These are phyloP conservation scores for Pseudozyma pruni DNA, from an alignment of 1,284 basidiomycete genomes.

Conservation along the genomic window DNA sequence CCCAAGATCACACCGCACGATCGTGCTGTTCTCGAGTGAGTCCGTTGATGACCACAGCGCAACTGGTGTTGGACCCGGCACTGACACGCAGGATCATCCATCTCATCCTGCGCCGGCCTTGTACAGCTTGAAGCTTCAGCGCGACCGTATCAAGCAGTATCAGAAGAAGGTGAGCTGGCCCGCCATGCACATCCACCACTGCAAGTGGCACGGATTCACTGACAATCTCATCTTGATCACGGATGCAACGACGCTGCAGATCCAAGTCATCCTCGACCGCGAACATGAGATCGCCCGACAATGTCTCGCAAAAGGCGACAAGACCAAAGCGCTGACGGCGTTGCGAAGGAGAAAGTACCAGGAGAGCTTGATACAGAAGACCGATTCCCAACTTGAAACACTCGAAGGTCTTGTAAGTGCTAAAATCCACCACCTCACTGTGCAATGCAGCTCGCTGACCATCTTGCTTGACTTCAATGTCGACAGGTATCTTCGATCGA, in stretches of 20 bases:
- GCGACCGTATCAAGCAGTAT: constrained; percentile 94
- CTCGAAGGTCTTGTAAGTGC: constrained; percentile 86
- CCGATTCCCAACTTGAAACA: constrained; percentile 87
- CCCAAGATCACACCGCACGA: constrained; percentile 90
- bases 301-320: constrained; percentile 82
- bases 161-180: constrained; percentile 81
- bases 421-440: background rate
- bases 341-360: constrained; percentile 92
- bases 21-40: constrained; percentile 90
- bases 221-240: background rate
- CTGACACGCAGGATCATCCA: background rate
- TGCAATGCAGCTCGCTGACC: background rate
- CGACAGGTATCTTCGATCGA: constrained; percentile 90
- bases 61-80: background rate
- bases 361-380: constrained; percentile 84
- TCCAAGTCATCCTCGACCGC: constrained; percentile 84
- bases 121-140: constrained; percentile 86
- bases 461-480: background rate
- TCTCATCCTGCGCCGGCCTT: background rate
- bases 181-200: too few species aligned
- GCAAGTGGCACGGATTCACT: background rate
- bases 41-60: too few species aligned
- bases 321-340: constrained; percentile 85
- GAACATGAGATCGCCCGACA: constrained; percentile 89
- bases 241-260: constrained; percentile 72